Base-by-base conservation (phyloP, 2,329 filamentous ascomycete species). In the Aspergillus fischeri region DNA sequence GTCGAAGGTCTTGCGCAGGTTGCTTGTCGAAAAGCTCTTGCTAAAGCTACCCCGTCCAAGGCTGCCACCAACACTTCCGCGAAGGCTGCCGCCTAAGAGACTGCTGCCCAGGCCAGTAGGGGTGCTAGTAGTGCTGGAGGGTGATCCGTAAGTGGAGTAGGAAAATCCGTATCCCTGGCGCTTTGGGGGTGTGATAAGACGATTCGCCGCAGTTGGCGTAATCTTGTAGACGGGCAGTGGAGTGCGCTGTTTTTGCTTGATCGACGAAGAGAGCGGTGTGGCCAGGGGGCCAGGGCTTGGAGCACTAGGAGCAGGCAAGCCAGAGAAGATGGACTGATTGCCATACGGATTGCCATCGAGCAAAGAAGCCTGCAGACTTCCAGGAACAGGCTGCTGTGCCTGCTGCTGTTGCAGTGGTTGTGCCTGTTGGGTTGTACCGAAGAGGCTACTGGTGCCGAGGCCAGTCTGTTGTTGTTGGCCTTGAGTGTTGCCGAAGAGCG, bases 21-120 rank as follows among this genome's bases (percentile, higher is more conserved):
- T 97, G 78, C 87, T 96, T 11, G 89, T 88, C 3, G 92, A 96
- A 59, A 95, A 83, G 73, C 92, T 97, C 81, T 94, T 97, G 72
- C 84, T 88, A 55, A 97, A 80, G 57, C 85, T 85, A 55, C 89
- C 52, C 29, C 63, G 85, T 56, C 85, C 85, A 48, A 90, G 78
- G 68, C 86, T 89, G n/a, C 75, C 74, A 51, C 67, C 71, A 51
- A 74, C 60, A 57, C 73, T 77, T 27, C 76, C 76, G 32, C 69
- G 69, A 51, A 71, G 55, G 47, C 66, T 70, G 24, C 69, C 65
- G 48, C 74, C 73, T 35, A 88, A 74, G 38, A 92, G 74, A 68
- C 86, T 92, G 68, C 85, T 85, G 25, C 85, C 84, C 52, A 89
- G 77, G 20, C 81, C 81, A 41, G 84, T 86, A 4, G 90, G 89